Percentiles rank a stretch among this genome's conserved stretches.
phyloP scores from a whole-genome alignment of 257 asterid genomes.

The Leonotis leonurus region DNA sequence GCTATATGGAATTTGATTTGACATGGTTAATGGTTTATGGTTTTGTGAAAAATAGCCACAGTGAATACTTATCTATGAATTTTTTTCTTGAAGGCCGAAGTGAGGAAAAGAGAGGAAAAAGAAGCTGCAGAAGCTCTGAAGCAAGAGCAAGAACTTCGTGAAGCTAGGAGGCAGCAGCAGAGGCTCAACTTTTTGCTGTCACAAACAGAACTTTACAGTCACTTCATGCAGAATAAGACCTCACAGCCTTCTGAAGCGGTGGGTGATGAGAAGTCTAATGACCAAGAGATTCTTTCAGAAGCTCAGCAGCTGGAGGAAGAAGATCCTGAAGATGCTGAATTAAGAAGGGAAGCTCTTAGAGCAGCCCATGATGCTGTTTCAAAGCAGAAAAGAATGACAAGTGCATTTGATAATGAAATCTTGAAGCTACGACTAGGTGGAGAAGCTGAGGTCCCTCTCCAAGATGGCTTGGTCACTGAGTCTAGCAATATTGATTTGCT shows the following conservation, averaged over 20 bases:
- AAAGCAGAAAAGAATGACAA: slow-evolving; percentile 84
- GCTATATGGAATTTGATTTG: not conserved
- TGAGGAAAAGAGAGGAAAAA: slow-evolving; percentile 92
- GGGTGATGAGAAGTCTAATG: slow-evolving; percentile 45
- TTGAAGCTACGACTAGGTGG: slow-evolving; percentile 57
- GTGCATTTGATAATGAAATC: slow-evolving; percentile 84
- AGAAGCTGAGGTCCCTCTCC: slow-evolving; percentile 54
- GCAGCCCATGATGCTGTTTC: slow-evolving; percentile 99
- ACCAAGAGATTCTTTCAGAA: slow-evolving; percentile 50
- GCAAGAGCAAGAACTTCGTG: slow-evolving; percentile 98
- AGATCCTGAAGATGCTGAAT: slow-evolving; percentile 90
- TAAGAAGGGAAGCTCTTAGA: slow-evolving; percentile 89
- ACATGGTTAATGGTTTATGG: not conserved
- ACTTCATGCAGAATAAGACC: slow-evolving; percentile 94
- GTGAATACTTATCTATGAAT: slow-evolving; percentile 9
- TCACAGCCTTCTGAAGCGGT: slow-evolving; percentile 57
- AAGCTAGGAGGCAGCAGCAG: slow-evolving; percentile 97
- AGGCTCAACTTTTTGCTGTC: slow-evolving; percentile 94
- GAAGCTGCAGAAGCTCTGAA: slow-evolving; percentile 99
- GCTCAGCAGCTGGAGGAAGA: slow-evolving; percentile 56
- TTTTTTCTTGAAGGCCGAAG: slow-evolving; percentile 65
- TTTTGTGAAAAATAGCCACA: not conserved
- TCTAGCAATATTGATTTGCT: slow-evolving; percentile 79
- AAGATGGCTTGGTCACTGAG: slow-evolving; percentile 59
- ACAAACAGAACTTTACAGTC: slow-evolving; percentile 98